phyloP scores from a whole-genome alignment of 2,329 filamentous ascomycete genomes.

The Paracoccidioides lutzii region DNA sequence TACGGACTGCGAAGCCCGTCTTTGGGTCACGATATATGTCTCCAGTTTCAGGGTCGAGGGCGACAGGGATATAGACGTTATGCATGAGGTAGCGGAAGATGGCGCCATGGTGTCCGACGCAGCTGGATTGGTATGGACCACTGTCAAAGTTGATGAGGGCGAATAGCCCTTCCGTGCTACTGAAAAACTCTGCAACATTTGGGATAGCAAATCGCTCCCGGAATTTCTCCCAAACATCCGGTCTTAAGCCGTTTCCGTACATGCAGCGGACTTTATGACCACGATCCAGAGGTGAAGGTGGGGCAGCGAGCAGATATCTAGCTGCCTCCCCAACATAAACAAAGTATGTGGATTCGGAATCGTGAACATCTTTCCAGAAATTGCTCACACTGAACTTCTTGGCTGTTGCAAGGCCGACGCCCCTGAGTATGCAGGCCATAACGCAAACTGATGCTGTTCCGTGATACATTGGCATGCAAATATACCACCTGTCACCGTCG shows the following conservation, averaged over 20 bases:
- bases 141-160: constrained; percentile 46
- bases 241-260: constrained; percentile 39
- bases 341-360: constrained; percentile 55
- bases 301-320: constrained; percentile 57
- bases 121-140: constrained; percentile 49
- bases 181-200: constrained; percentile 62
- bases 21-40: constrained; percentile 52
- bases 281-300: constrained; percentile 35
- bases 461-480: constrained; percentile 68
- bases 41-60: constrained; percentile 54
- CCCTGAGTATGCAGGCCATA: constrained; percentile 42
- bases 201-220: constrained; percentile 24
- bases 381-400: constrained; percentile 50
- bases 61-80: constrained; percentile 51
- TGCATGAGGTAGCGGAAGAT: constrained; percentile 42
- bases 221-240: constrained; percentile 56
- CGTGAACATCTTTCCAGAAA: constrained; percentile 62
- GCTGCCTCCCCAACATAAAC: constrained; percentile 69
- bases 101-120: constrained; percentile 59
- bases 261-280: constrained; percentile 35
- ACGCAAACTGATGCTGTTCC: constrained; percentile 55
- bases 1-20: constrained; percentile 54
- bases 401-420: constrained; percentile 31
- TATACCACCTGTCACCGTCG: constrained; percentile 51
- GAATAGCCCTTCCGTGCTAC: constrained; percentile 61